A percentile compares a stretch with the other conserved stretches of the same genome.
These are phyloP conservation scores for Fraxinus anomala DNA, from an alignment of 257 asterid species.

Conservation along the genomic window DNA sequence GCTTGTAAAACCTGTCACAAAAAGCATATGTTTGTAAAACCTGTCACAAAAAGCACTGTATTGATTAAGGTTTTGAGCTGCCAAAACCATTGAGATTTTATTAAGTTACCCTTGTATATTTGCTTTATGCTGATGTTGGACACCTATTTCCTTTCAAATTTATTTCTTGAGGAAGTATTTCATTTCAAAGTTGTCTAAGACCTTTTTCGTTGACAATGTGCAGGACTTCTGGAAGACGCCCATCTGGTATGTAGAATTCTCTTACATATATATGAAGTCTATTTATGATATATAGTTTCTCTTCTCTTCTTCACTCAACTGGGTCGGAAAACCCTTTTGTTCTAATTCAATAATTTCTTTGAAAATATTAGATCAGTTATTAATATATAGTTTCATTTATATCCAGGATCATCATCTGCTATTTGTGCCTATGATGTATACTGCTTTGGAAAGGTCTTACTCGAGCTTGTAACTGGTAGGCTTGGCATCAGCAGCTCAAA, in stretches of 20 bases:
- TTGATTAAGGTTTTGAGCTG: not conserved
- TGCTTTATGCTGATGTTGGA: not conserved
- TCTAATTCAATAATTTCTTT: not conserved
- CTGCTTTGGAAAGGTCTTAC: conserved; percentile 67
- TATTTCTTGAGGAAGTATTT: not conserved
- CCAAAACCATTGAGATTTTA: not conserved
- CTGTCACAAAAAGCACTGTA: too few relatives aligned
- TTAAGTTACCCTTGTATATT: not conserved
- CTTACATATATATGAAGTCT: not conserved
- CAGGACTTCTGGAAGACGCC: conserved; percentile 51
- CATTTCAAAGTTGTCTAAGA: conserved; percentile 15
- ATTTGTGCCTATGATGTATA: conserved; percentile 63
- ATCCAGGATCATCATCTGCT: conserved; percentile 44
- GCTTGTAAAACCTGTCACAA: too few relatives aligned
- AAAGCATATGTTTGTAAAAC: too few relatives aligned
- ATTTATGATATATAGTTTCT: not conserved
- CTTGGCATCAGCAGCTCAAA: conserved; percentile 47
- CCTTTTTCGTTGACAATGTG: conserved; percentile 31
- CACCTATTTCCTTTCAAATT: not conserved
- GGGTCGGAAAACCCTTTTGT: not conserved
- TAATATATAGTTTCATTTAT: conserved; percentile 1
- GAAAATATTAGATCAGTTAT: not conserved
- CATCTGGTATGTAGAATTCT: conserved; percentile 43
- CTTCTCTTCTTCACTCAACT: not conserved
- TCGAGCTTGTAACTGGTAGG: conserved; percentile 70